Evolutionary conservation across 257 asterid species (phyloP).

Genomic region (Verbena officinalis): DNA sequence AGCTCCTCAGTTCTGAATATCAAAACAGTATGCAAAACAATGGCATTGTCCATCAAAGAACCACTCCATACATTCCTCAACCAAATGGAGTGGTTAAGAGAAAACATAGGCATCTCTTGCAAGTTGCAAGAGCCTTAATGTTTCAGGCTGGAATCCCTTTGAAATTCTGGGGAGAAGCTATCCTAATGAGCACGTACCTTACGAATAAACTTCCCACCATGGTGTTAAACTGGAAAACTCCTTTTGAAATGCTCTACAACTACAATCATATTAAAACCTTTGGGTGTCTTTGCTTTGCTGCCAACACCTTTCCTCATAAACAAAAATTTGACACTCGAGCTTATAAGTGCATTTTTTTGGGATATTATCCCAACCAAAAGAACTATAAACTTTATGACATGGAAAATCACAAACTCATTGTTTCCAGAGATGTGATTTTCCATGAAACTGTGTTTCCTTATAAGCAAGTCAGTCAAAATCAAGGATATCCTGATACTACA

Average conservation of each 20-base stretch:
- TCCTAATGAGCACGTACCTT: not conserved
- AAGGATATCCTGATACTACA: too few species aligned
- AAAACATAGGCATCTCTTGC: not conserved
- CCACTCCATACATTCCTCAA: not conserved
- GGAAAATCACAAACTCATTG: not conserved
- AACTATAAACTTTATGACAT: not conserved
- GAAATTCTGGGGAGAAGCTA: not conserved
- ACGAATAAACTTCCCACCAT: not conserved
- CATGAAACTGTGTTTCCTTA: not conserved
- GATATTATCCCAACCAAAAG: not conserved
- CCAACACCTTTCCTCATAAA: too few species aligned
- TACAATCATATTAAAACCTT: too few species aligned
- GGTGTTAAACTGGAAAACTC: too few species aligned
- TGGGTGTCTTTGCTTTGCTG: not conserved
- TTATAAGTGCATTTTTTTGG: too few species aligned
- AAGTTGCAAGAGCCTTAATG: not conserved
- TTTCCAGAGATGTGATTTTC: not conserved
- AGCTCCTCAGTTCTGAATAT: too few species aligned
- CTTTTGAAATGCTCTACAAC: not conserved
- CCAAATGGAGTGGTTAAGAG: not conserved
- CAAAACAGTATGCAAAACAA: too few species aligned
- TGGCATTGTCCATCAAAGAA: not conserved
- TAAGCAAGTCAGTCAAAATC: too few species aligned
- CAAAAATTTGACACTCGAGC: too few species aligned
- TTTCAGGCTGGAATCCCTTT: not conserved